phyloP scores from a whole-genome alignment of 768 basidiomycete species.

The Serendipita indica region DNA sequence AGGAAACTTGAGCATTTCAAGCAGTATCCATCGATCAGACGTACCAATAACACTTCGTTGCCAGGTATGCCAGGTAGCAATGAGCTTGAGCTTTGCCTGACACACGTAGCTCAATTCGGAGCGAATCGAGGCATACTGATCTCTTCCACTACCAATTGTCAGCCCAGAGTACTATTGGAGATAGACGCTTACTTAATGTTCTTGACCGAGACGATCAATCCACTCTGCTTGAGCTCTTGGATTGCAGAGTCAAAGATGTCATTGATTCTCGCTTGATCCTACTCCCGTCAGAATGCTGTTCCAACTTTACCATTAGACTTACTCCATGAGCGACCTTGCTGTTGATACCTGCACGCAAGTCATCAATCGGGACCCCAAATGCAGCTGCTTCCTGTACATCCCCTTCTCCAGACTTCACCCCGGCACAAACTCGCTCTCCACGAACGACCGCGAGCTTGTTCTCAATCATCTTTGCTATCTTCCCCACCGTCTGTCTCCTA shows the following conservation, averaged over 20 bases:
- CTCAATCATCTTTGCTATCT: slow-evolving; percentile 59
- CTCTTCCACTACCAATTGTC: slow-evolving; percentile 37
- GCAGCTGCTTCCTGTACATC: slow-evolving; percentile 57
- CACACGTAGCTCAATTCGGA: slow-evolving; percentile 55
- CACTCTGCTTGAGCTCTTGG: slow-evolving; percentile 59
- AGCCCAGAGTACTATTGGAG: slow-evolving; percentile 11
- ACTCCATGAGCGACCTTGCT: background rate
- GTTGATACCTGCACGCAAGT: slow-evolving; percentile 31
- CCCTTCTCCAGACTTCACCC: slow-evolving; percentile 29
- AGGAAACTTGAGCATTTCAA: slow-evolving; percentile 10
- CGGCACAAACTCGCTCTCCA: slow-evolving; percentile 49
- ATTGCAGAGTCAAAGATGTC: slow-evolving; percentile 70
- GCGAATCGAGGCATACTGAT: slow-evolving; percentile 61
- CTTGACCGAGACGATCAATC: slow-evolving; percentile 50
- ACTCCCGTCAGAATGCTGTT: background rate
- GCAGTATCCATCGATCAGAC: slow-evolving; percentile 16
- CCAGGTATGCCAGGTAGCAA: slow-evolving; percentile 58
- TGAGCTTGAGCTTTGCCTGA: slow-evolving; percentile 44
- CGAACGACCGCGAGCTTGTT: slow-evolving; percentile 43
- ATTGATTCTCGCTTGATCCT: slow-evolving; percentile 18
- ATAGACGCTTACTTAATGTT: slow-evolving; percentile 41
- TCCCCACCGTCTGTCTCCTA: slow-evolving; percentile 57
- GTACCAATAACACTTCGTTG: slow-evolving; percentile 46
- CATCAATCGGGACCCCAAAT: slow-evolving; percentile 57
- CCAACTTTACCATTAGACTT: background rate